These are phyloP conservation scores for Geranium incanum DNA, from an alignment of 441 rosid species.

Conservation along the genomic window DNA sequence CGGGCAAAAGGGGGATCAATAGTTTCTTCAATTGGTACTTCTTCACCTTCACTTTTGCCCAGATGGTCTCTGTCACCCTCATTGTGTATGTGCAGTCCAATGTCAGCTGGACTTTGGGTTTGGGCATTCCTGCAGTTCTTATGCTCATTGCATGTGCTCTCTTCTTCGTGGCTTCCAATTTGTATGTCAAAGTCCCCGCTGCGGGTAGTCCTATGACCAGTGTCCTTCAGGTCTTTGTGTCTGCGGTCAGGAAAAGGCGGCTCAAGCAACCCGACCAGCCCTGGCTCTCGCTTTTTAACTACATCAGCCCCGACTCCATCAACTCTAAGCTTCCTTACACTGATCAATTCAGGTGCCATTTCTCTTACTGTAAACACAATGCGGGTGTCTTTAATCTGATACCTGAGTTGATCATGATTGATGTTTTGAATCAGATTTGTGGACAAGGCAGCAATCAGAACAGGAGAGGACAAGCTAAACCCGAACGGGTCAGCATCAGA, in stretches of 20 bases:
- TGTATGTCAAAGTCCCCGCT: conserved; percentile 23
- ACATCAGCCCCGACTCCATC: conserved; percentile 18
- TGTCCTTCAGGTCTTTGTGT: conserved; percentile 14
- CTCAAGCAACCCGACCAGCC: conserved; percentile 15
- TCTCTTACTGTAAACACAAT: no score
- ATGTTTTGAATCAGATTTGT: background rate
- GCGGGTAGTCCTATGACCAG: conserved; percentile 4
- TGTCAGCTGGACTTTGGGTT: conserved; percentile 25
- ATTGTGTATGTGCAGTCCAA: conserved; percentile 26
- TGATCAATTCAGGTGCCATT: conserved; percentile 21
- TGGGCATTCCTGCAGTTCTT: conserved; percentile 22
- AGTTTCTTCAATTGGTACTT: conserved; percentile 31
- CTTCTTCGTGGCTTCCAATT: conserved; percentile 20
- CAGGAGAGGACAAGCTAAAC: conserved; percentile 36
- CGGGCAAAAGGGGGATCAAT: conserved; percentile 25
- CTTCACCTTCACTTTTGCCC: conserved; percentile 26
- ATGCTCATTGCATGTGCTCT: conserved; percentile 20
- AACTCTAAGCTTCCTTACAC: conserved; percentile 23
- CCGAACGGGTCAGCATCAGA: conserved; percentile 54
- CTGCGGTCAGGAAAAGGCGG: conserved; percentile 19
- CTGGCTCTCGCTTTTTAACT: conserved; percentile 20
- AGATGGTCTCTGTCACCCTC: conserved; percentile 20
- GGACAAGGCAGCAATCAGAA: conserved; percentile 18
- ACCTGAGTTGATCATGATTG: no score
- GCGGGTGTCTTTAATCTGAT: no score